These are phyloP conservation scores for Peribolospora kevripleyi DNA, from an alignment of 768 basidiomycete species.

Conservation along the genomic window DNA sequence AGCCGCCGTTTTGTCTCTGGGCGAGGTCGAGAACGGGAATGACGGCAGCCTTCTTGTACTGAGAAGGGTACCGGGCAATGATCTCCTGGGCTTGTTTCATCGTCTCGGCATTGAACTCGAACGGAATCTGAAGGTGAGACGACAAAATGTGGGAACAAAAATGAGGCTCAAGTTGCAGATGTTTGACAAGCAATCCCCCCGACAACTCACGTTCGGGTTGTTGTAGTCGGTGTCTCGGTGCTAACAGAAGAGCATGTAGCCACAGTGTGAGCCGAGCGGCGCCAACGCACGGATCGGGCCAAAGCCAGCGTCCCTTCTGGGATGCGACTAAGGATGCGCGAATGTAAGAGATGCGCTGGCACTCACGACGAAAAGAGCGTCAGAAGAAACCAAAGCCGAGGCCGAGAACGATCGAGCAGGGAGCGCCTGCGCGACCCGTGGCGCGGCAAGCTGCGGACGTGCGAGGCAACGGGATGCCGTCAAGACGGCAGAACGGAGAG, in stretches of 20 bases:
- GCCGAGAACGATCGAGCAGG: conserved; percentile 3
- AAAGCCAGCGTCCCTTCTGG: not conserved
- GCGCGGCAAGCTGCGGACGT: not conserved
- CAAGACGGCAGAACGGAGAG: not conserved
- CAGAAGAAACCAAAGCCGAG: not conserved
- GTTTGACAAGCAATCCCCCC: not conserved
- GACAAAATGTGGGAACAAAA: not conserved
- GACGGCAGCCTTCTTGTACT: conserved; percentile 91
- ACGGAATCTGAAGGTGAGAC: conserved; percentile 41
- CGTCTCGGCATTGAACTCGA: conserved; percentile 48
- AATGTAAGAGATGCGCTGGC: not conserved
- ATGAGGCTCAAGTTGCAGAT: not conserved
- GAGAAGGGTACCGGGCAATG: conserved; percentile 77
- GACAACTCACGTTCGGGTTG: conserved; percentile 51
- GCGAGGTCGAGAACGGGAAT: conserved; percentile 90
- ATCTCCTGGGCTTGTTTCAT: conserved; percentile 64
- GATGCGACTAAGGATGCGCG: not conserved
- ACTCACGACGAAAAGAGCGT: conserved; percentile 5
- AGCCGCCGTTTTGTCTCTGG: conserved; percentile 92
- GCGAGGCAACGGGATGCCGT: not conserved
- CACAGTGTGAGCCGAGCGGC: not conserved
- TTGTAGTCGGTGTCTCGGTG: conserved; percentile 88
- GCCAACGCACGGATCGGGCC: not conserved
- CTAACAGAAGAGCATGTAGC: conserved; percentile 23
- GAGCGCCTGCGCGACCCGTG: not conserved